Percentiles rank a stretch among this genome's conserved stretches.
Evolutionary conservation across 371 early-diverging fungal genomes (phyloP).

Genomic region (Lichtheimia ramosa): DNA sequence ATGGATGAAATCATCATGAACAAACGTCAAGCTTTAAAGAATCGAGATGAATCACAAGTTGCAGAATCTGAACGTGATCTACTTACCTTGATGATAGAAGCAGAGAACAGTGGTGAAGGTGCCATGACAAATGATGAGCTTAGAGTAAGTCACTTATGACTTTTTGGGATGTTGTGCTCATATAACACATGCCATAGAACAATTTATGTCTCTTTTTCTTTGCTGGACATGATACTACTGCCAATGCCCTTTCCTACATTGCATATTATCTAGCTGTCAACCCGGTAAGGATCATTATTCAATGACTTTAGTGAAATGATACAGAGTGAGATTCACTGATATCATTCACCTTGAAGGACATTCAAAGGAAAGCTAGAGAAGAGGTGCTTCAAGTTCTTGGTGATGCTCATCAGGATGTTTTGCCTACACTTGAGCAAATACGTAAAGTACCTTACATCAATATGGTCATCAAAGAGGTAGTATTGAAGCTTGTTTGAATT

Average conservation of each 20-base stretch:
- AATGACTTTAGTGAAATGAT: no score
- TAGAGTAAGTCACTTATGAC: slow-evolving; percentile 11
- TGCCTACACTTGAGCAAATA: slow-evolving; percentile 38
- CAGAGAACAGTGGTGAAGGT: slow-evolving; percentile 13
- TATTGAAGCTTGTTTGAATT: neutral
- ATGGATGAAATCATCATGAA: neutral
- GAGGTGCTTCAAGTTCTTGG: slow-evolving; percentile 51
- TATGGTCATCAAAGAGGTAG: slow-evolving; percentile 35
- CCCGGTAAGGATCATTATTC: slow-evolving; percentile 11
- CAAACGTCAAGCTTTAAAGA: neutral
- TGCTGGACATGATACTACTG: slow-evolving; percentile 24
- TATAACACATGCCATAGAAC: slow-evolving; percentile 7
- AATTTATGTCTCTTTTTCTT: neutral
- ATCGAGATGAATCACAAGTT: slow-evolving; percentile 1
- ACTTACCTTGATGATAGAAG: slow-evolving; percentile 48
- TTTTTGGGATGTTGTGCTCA: neutral
- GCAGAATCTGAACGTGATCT: slow-evolving; percentile 40
- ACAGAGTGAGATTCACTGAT: neutral
- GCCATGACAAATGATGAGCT: slow-evolving; percentile 16
- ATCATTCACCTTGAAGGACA: slow-evolving; percentile 9
- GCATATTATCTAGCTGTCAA: slow-evolving; percentile 24
- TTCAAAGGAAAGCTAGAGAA: slow-evolving; percentile 45
- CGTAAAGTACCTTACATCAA: slow-evolving; percentile 43
- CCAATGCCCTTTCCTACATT: slow-evolving; percentile 15
- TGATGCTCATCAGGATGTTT: slow-evolving; percentile 29